These are phyloP conservation scores for Hura crepitans DNA, from an alignment of 441 rosid species.

Conservation along the genomic window DNA sequence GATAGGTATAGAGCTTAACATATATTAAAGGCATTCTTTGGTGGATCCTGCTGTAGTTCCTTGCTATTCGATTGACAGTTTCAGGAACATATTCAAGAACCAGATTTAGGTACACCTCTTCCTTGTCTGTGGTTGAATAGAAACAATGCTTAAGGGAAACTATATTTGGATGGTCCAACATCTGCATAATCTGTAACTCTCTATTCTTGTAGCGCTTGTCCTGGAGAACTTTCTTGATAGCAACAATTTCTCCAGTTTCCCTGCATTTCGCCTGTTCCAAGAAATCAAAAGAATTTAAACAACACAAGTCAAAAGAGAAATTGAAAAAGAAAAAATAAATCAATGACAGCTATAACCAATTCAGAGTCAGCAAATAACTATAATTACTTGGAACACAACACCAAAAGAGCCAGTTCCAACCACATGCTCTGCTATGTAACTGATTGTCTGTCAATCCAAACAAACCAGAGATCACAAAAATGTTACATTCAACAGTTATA, in stretches of 20 bases:
- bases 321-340: neutral
- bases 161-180: constrained; percentile 94
- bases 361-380: constrained; percentile 7
- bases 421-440: constrained; percentile 93
- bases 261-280: constrained; percentile 84
- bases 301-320: neutral
- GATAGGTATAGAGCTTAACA: constrained; percentile 91
- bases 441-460: constrained; percentile 57
- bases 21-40: constrained; percentile 89
- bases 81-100: constrained; percentile 95
- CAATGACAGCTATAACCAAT: constrained; percentile 4
- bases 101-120: constrained; percentile 90
- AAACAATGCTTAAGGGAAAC: constrained; percentile 85
- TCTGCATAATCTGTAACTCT: constrained; percentile 94
- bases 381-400: constrained; percentile 80
- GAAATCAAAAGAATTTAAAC: constrained; percentile 24
- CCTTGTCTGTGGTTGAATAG: constrained; percentile 90
- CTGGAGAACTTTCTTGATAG: constrained; percentile 96
- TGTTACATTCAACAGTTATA: neutral
- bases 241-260: constrained; percentile 93
- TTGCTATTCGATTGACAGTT: constrained; percentile 80
- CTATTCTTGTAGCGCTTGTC: constrained; percentile 97
- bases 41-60: constrained; percentile 69
- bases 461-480: constrained; percentile 22
- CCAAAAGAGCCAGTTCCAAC: constrained; percentile 98